These are phyloP conservation scores for Aspergillus avenaceus DNA, from an alignment of 495 filamentous ascomycete species.

Conservation along the genomic window DNA sequence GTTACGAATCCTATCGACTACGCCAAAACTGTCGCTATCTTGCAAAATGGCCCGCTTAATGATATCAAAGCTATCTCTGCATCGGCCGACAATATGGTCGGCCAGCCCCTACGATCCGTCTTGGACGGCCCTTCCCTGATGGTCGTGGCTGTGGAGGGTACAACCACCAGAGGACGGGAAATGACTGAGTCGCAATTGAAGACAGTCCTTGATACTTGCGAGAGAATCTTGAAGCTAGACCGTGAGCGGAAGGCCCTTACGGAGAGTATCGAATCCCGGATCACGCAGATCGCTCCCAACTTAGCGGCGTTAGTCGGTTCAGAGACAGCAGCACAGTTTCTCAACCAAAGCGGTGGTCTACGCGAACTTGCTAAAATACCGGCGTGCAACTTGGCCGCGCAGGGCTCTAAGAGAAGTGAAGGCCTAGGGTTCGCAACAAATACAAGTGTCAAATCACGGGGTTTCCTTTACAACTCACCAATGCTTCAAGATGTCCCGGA, in stretches of 20 bases:
- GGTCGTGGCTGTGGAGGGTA: slow-evolving; percentile 95
- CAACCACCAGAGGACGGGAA: slow-evolving; percentile 75
- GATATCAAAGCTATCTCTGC: slow-evolving; percentile 72
- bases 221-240: slow-evolving; percentile 83
- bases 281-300: slow-evolving; percentile 94
- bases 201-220: slow-evolving; percentile 71
- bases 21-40: slow-evolving; percentile 89
- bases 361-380: slow-evolving; percentile 87
- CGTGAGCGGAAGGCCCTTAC: slow-evolving; percentile 83
- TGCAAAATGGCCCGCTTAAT: slow-evolving; percentile 89
- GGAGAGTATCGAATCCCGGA: slow-evolving; percentile 94
- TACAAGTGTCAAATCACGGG: slow-evolving; percentile 84
- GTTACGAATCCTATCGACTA: slow-evolving; percentile 91
- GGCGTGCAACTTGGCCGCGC: slow-evolving; percentile 83
- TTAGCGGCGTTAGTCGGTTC: slow-evolving; percentile 89
- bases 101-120: slow-evolving; percentile 68
- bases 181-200: slow-evolving; percentile 73
- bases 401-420: slow-evolving; percentile 82
- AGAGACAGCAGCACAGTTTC: slow-evolving; percentile 91
- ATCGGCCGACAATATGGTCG: slow-evolving; percentile 68
- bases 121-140: slow-evolving; percentile 87
- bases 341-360: slow-evolving; percentile 88
- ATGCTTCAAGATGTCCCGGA: slow-evolving; percentile 78
- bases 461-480: slow-evolving; percentile 87
- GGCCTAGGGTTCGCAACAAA: slow-evolving; percentile 90